phyloP scores from a whole-genome alignment of 306 rosid genomes.

The Albizia julibrissin region DNA sequence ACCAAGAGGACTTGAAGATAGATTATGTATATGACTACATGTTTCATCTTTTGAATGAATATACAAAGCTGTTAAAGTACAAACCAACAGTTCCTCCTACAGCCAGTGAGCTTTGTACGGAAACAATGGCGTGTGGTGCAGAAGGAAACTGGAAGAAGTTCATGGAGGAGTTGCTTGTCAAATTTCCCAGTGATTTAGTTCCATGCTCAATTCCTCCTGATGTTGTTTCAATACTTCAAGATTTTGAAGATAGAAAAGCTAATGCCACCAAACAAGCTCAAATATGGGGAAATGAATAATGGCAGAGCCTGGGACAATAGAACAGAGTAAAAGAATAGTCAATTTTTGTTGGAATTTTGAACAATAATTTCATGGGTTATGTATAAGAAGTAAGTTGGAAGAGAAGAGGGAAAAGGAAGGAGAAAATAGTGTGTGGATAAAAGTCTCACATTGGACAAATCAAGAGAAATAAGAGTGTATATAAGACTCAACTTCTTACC shows the following conservation, averaged over 20 bases:
- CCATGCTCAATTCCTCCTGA: slow-evolving; percentile 39
- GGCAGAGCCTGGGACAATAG: slow-evolving; percentile 17
- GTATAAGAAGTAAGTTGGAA: too few species aligned
- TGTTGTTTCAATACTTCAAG: background rate
- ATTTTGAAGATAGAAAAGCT: slow-evolving; percentile 31
- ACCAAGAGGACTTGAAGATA: slow-evolving; percentile 59
- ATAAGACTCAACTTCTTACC: too few species aligned
- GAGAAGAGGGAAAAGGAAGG: too few species aligned
- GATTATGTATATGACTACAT: slow-evolving; percentile 68
- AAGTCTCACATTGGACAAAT: too few species aligned
- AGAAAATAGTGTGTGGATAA: too few species aligned
- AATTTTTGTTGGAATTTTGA: too few species aligned
- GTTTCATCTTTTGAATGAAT: slow-evolving; percentile 74
- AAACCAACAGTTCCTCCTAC: slow-evolving; percentile 57
- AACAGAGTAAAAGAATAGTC: background rate
- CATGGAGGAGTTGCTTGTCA: slow-evolving; percentile 61
- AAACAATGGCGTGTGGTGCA: slow-evolving; percentile 42
- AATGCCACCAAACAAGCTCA: slow-evolving; percentile 53
- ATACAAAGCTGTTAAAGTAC: slow-evolving; percentile 65
- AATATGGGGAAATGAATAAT: slow-evolving; percentile 61
- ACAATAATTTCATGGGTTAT: too few species aligned
- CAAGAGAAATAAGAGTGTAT: too few species aligned
- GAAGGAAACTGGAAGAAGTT: slow-evolving; percentile 48
- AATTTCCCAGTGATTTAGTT: slow-evolving; percentile 46
- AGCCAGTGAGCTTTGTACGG: slow-evolving; percentile 55